Evolutionary conservation across 495 filamentous ascomycete species (phyloP), one percentile per base, ranked within the genome.

Genomic region (Amniculicola lignicola): DNA sequence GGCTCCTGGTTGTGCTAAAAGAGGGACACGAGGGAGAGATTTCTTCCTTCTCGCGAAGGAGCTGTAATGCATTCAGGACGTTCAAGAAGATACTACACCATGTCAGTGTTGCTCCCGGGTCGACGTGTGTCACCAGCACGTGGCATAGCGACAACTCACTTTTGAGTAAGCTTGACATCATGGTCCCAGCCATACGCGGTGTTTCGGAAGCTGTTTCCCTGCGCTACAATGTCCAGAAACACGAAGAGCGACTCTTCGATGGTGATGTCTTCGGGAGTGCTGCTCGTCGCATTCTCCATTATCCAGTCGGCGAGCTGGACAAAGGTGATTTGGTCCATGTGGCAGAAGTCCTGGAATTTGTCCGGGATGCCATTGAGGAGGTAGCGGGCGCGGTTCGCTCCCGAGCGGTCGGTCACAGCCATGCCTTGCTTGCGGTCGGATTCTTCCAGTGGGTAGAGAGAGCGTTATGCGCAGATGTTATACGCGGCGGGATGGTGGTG

Each of bases 291-390:
- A 51, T 64, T 50, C 31, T 51, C 61, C 9, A 46, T 18, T 0
- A 59, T 28, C 61, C 55, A 64, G 44, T 64, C 61, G 19, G 61
- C 61, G 22, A 64, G 41, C 25, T 55, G 50, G 5, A 64, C 47
- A 19, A 59, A 64, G 37, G 61, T 64, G 22, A 59, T 50, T 31
- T 59, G 55, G 35, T 64, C 61, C 61, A 64, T 64, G 39, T 59
- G 61, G 31, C 43, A 50, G 51, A 55, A 64, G 36, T 59, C 61
- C 19, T 59, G 41, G 56, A 64, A 64, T 36, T 56, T 43, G 33
- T 59, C 35, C 19, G 61, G 61, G 15, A 64, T 37, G 38, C 45
- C 61, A 29, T 64, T 56, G 27, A 64, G 55, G 33, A 64, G 39
- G 7, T 19, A 43, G 5, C 36, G 16, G 6, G 58, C 58, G 36